Percentiles rank a stretch among this genome's conserved stretches.
Conservation (phyloP, 352 stramenopile species). For the Globisporangium megalacanthum region DNA sequence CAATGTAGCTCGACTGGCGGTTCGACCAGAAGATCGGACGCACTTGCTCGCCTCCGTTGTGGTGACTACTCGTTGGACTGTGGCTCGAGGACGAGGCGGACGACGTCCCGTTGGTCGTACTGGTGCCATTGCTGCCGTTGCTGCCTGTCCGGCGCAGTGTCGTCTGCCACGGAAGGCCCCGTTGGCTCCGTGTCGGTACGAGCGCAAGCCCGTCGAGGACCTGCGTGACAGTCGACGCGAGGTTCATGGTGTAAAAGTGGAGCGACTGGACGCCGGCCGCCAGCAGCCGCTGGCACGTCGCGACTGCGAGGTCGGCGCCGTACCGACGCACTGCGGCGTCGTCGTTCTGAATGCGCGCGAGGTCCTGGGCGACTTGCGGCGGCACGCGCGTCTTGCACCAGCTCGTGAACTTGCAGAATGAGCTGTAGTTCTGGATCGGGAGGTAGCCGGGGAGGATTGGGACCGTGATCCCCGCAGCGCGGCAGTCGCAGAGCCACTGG, state of each 20-base stretch:
- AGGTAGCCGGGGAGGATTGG: constrained; percentile 94
- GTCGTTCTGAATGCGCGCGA: constrained; percentile 92
- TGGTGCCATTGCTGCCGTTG: constrained; percentile 54
- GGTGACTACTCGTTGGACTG: too few relatives aligned
- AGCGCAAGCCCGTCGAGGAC: constrained; percentile 80
- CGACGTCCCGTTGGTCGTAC: constrained; percentile 4
- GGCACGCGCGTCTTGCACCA: constrained; percentile 97
- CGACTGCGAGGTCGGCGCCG: constrained; percentile 91
- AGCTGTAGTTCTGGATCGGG: constrained; percentile 91
- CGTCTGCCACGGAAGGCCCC: constrained; percentile 68
- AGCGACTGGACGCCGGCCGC: constrained; percentile 70
- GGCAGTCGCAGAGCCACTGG: constrained; percentile 93
- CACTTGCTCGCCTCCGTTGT: constrained; percentile 67
- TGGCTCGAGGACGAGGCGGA: too few relatives aligned
- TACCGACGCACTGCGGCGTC: constrained; percentile 91
- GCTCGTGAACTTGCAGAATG: constrained; percentile 97
- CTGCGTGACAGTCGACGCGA: constrained; percentile 81
- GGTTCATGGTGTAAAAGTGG: constrained; percentile 96
- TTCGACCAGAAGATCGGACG: constrained; percentile 99
- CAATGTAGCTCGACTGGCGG: constrained; percentile 95
- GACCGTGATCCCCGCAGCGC: constrained; percentile 89
- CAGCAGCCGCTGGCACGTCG: constrained; percentile 91
- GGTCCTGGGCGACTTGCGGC: constrained; percentile 62
- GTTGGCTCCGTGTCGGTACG: constrained; percentile 50
- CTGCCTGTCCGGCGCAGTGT: constrained; percentile 56